Percentiles rank a stretch among this genome's conserved stretches.
Evolutionary conservation across 1,284 basidiomycete genomes (phyloP).

Genomic region (Ustilago trichophora): DNA sequence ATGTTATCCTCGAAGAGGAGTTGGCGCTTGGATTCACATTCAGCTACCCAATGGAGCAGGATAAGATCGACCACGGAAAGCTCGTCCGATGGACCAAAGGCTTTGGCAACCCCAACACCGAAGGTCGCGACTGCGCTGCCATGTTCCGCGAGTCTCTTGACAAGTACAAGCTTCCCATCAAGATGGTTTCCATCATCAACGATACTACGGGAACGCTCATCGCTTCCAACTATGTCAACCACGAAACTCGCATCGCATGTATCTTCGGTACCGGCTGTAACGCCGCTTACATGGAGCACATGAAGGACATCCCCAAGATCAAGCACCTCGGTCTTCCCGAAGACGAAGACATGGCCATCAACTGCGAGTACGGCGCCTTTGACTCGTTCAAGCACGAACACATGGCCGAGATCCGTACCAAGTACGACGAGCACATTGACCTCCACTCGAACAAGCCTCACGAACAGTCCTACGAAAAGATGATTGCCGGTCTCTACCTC

Average conservation of each 20-base stretch:
- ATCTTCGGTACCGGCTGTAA: conserved; percentile 99
- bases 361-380: conserved; percentile 97
- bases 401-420: conserved; percentile 78
- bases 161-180: conserved; percentile 70
- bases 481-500: conserved; percentile 96
- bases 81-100: conserved; percentile 99
- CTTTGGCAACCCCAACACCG: conserved; percentile 89
- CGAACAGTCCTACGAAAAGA: conserved; percentile 96
- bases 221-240: conserved; percentile 94
- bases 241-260: conserved; percentile 87
- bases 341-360: conserved; percentile 89
- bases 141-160: conserved; percentile 88
- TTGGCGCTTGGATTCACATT: conserved; percentile 93
- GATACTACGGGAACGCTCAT: conserved; percentile 97
- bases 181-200: conserved; percentile 71
- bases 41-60: conserved; percentile 72
- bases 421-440: conserved; percentile 92
- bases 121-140: conserved; percentile 88
- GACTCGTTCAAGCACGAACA: conserved; percentile 96
- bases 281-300: conserved; percentile 83
- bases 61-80: conserved; percentile 90
- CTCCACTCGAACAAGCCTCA: conserved; percentile 94
- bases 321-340: conserved; percentile 75
- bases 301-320: conserved; percentile 80
- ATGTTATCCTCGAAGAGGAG: conserved; percentile 76